A percentile compares a stretch with the other conserved stretches of the same genome.
Conservation (phyloP, 345 rosid genomes). For the Syzygium aromaticum region DNA sequence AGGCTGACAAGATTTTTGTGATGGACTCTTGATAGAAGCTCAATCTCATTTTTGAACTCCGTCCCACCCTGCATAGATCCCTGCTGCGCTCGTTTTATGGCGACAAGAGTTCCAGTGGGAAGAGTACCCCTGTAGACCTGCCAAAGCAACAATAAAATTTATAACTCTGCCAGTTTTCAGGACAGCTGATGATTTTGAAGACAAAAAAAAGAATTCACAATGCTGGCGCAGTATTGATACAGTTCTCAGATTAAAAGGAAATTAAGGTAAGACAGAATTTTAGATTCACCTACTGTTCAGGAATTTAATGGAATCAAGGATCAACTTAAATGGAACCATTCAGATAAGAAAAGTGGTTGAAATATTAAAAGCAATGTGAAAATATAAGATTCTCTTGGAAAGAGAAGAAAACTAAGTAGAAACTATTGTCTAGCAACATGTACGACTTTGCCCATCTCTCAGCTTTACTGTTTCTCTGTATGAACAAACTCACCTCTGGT, state of each 20-base stretch:
- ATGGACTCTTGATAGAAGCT: slow-evolving; percentile 83
- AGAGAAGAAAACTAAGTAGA: not conserved
- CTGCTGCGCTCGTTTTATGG: slow-evolving; percentile 74
- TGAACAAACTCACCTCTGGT: not conserved
- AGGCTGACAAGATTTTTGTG: slow-evolving; percentile 74
- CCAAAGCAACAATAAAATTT: not conserved
- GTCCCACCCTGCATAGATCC: slow-evolving; percentile 79
- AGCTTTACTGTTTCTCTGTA: not conserved
- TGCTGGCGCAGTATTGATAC: not conserved
- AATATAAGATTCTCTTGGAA: not conserved
- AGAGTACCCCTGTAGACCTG: slow-evolving; percentile 76
- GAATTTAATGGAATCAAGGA: not conserved
- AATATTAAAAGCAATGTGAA: not conserved
- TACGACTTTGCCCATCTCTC: not conserved
- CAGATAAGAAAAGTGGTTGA: not conserved
- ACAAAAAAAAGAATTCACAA: not conserved
- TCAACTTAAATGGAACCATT: not conserved
- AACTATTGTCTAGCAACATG: not conserved
- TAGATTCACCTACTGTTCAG: not conserved
- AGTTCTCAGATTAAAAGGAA: not conserved
- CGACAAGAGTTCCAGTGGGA: slow-evolving; percentile 44
- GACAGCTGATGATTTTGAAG: not conserved
- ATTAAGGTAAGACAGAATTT: not conserved
- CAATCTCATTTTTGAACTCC: slow-evolving; percentile 85
- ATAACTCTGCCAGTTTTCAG: not conserved